Evolutionary conservation across 2,329 filamentous ascomycete species (phyloP), one percentile per base, ranked within the genome.

Genomic region (Sporothrix euskadiensis): DNA sequence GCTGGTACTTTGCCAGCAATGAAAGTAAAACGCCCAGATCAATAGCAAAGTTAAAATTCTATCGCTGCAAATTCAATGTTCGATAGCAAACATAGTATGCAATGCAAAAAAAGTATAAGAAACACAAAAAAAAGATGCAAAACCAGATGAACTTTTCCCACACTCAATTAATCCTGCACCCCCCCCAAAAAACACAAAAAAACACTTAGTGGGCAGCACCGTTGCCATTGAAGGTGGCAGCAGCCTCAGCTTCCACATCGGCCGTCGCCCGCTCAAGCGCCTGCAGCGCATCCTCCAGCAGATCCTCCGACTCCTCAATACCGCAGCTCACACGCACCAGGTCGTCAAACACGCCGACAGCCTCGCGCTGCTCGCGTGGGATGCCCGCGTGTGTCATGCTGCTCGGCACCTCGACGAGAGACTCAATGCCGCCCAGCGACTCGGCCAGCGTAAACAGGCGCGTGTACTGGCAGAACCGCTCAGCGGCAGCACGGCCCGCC

Each of bases 351-450:
- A 99, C 94, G 75, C 96, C 96, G 0, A 96, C 94, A 3, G 91
- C 92, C 86, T 99, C 96, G 73, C 96, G 88, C 85, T 97, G 90
- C 75, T 94, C 94, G 81, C 88, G 89, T 69, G 96, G 96, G 77
- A 99, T 99, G 74, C 95, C 96, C 32, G 94, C 93, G 82, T 99
- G 96, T 22, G 96, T 99, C 96, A 99, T 99, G 83, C 90, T 93
- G 78, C 92, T 93, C 30, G 96, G 96, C 2, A 99, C 89, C 84
- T 99, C 96, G 78, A 94, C 91, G 75, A 99, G 86, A 79, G 89
- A 92, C 88, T 99, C 96, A 66, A 99, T 92, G 72, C 95, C 96
- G 75, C 96, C 81, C 32, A 99, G 84, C 74, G 90, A 93, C 87
- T 99, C 96, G 41, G 96, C 96, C 7, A 99, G 87, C 1, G 94